phyloP scores from a whole-genome alignment of 441 rosid species.

The Populus trichocarpa region DNA sequence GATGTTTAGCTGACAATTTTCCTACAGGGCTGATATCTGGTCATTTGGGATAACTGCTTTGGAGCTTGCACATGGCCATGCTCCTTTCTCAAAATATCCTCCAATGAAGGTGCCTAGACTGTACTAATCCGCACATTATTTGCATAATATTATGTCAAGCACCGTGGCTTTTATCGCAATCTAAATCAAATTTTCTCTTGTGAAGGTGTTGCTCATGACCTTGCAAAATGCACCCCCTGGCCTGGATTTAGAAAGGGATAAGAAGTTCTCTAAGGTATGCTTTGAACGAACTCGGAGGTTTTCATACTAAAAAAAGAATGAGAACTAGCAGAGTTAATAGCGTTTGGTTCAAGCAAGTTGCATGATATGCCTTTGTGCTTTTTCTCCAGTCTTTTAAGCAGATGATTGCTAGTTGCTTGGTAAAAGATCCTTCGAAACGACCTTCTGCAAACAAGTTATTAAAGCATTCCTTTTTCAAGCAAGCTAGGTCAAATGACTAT shows the following conservation, averaged over 20 bases:
- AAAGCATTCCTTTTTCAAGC: conserved; percentile 92
- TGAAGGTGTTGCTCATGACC: conserved; percentile 95
- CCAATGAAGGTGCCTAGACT: neutral
- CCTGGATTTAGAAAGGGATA: conserved; percentile 92
- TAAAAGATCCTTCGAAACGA: conserved; percentile 94
- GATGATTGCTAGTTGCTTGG: conserved; percentile 98
- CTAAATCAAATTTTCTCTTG: conserved; percentile 27
- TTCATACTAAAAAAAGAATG: neutral
- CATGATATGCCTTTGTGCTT: neutral
- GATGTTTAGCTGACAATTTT: conserved; percentile 18
- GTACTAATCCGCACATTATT: neutral
- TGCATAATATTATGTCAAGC: neutral
- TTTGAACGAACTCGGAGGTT: neutral
- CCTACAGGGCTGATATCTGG: neutral
- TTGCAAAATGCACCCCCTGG: conserved; percentile 99
- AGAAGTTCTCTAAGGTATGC: conserved; percentile 85
- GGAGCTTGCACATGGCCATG: too few species aligned
- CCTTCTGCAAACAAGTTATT: conserved; percentile 80
- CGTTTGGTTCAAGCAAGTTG: neutral
- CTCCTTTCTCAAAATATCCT: too few species aligned
- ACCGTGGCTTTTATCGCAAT: conserved; percentile 4
- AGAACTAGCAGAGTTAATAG: neutral
- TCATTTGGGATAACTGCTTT: too few species aligned
- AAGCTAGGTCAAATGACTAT: conserved; percentile 91
- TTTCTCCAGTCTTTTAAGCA: conserved; percentile 86